Percentiles rank a stretch among this genome's conserved stretches.
Conservation (phyloP, 495 filamentous ascomycete genomes). For the Sordaria brevicollis region DNA sequence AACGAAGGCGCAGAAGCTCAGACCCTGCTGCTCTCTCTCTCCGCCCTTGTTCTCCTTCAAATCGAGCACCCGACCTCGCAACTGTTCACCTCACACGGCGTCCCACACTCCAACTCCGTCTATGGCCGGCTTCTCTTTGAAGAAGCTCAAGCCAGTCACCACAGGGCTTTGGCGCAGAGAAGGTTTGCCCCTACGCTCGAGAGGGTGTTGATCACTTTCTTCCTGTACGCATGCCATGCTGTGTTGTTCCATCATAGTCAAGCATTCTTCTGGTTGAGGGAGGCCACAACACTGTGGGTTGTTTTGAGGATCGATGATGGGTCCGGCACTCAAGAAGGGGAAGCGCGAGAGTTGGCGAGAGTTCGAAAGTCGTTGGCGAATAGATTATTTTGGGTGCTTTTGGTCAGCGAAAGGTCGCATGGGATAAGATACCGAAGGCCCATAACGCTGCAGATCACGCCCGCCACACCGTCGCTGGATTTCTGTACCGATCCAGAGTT, state of each 20-base stretch:
- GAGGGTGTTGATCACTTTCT: conserved; percentile 56
- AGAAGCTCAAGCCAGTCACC: conserved; percentile 14
- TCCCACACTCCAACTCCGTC: conserved; percentile 13
- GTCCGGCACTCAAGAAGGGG: conserved; percentile 21
- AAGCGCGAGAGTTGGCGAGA: conserved; percentile 12
- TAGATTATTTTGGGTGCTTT: conserved; percentile 51
- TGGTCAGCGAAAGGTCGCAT: conserved; percentile 58
- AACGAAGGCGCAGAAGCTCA: conserved; percentile 17
- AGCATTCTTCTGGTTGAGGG: conserved; percentile 52
- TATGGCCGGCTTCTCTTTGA: conserved; percentile 22
- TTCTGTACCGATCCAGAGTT: conserved; percentile 29
- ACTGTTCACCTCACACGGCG: neutral
- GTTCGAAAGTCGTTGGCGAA: conserved; percentile 1
- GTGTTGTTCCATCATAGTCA: conserved; percentile 51
- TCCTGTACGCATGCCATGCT: conserved; percentile 60
- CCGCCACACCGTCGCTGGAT: conserved; percentile 14
- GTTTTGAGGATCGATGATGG: conserved; percentile 27
- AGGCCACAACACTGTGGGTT: conserved; percentile 45
- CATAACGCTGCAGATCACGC: conserved; percentile 48
- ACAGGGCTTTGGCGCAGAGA: conserved; percentile 2
- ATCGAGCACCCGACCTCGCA: conserved; percentile 18
- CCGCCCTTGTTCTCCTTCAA: conserved; percentile 25
- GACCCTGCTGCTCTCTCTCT: conserved; percentile 24
- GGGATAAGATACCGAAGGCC: conserved; percentile 62
- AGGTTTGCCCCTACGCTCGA: conserved; percentile 41